Base-by-base conservation (phyloP, 805 yeast genomes). In the Candida sakaeoensis region DNA sequence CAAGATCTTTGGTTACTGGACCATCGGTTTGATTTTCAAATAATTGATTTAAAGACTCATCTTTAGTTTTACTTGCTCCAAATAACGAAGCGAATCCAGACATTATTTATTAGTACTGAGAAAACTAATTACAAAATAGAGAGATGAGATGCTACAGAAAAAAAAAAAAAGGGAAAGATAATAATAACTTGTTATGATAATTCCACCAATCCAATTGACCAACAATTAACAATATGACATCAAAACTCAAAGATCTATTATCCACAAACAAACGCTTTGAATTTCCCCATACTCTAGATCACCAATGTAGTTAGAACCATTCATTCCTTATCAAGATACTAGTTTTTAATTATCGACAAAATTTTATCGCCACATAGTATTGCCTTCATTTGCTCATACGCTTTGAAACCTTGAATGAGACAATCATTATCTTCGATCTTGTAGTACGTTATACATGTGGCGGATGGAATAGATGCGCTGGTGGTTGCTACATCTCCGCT, bases 1-100 rank as follows among this genome's bases (percentile, higher is more conserved):
- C 41, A 17, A 52, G 53, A 55, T 47, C 52, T 55, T 52, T 69
- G 59, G 47, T 68, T 60, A 81, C 69, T 10, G 81, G 79, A 15
- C 76, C 78, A 19, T 72, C 52, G 2, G 58, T 54, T 12, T 57
- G 44, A 19, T 46, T 49, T 29, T 46, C 50, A 48, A 68, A 65
- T 46, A 68, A 60, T 21, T 45, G 46, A 29, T 50, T 56, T n/a
- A 67, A 60, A 12, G 49, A 37, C 41, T 49, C 43, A 43, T 65
- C 71, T 19, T 54, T 49, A 8, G 44, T 26, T 14, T 36, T 41
- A 14, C 56, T 47, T 16, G 46, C 44, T 13, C 66, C 65, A 49
- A 68, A 67, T 34, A 68, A 27, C 9, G 40, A 37, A 16, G 40
- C 18, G 26, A 37, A 33, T 5, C 40, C 40, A 29, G 40, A 36